phyloP scores from a whole-genome alignment of 2,329 filamentous ascomycete genomes.

The Ophiostoma sp. region DNA sequence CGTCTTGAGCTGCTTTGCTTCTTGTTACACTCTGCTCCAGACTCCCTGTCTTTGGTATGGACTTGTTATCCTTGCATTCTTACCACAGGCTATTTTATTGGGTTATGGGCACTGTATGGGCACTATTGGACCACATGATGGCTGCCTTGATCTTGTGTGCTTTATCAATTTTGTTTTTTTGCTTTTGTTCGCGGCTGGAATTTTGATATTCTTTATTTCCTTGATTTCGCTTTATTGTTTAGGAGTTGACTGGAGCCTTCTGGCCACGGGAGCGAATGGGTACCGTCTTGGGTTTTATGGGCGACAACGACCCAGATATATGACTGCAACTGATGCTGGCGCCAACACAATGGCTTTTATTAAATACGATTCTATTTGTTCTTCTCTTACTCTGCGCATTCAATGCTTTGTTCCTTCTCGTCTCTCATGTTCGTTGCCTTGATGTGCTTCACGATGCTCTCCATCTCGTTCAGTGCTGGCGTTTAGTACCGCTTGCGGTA shows the following conservation, averaged over 20 bases:
- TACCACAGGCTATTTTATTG: background rate
- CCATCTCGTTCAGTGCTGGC: too few species aligned
- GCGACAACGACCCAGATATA: constrained; percentile 20
- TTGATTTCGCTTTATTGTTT: background rate
- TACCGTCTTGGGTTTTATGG: constrained; percentile 11
- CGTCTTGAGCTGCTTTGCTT: background rate
- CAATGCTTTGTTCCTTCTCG: background rate
- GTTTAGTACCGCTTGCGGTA: too few species aligned
- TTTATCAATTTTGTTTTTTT: background rate
- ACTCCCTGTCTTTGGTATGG: background rate
- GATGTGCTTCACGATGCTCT: too few species aligned
- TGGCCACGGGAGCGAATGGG: constrained; percentile 12
- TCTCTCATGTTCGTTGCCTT: background rate
- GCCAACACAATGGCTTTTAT: constrained; percentile 14
- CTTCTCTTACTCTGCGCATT: background rate
- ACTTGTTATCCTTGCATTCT: background rate
- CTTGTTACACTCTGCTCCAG: background rate
- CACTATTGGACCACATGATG: constrained; percentile 8
- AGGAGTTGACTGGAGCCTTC: constrained; percentile 19
- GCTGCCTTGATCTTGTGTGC: background rate
- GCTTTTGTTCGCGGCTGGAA: background rate
- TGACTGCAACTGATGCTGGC: constrained; percentile 17
- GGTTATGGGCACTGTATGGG: background rate
- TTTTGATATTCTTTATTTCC: background rate
- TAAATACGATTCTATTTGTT: constrained; percentile 1